Evolutionary conservation across 1,284 basidiomycete genomes (phyloP).

Genomic region (Meripilus lineatus): DNA sequence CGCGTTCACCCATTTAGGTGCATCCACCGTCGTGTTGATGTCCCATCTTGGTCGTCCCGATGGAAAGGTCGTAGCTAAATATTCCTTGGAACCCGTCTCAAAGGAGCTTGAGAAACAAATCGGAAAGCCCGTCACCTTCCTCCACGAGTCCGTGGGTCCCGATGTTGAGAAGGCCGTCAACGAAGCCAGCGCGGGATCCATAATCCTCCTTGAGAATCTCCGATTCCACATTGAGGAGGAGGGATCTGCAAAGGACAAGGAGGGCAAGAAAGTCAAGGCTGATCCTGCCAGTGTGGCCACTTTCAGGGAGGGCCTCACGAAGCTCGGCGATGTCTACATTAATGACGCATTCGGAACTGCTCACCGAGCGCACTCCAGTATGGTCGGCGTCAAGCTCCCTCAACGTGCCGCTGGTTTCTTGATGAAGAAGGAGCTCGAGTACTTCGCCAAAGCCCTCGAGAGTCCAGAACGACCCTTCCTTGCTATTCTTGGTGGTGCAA

Average conservation of each 20-base stretch:
- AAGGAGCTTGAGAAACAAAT: constrained; percentile 72
- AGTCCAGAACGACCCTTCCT: constrained; percentile 94
- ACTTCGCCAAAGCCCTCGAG: constrained; percentile 97
- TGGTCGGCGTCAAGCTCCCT: constrained; percentile 95
- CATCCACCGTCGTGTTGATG: constrained; percentile 88
- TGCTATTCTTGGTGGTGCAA: constrained; percentile 97
- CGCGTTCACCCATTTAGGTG: constrained; percentile 46
- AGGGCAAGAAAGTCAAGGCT: constrained; percentile 91
- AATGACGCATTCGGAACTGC: constrained; percentile 99
- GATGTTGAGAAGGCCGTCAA: constrained; percentile 81
- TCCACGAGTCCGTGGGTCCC: constrained; percentile 83
- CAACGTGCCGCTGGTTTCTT: constrained; percentile 94
- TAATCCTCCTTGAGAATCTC: constrained; percentile 96
- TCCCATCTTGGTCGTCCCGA: constrained; percentile 98
- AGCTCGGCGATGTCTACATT: constrained; percentile 94
- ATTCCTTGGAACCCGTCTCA: constrained; percentile 88
- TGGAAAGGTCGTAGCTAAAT: constrained; percentile 86
- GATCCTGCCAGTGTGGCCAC: constrained; percentile 77
- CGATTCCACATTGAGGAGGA: constrained; percentile 99
- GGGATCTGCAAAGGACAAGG: constrained; percentile 89
- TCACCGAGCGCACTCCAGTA: constrained; percentile 96
- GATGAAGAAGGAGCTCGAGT: constrained; percentile 99
- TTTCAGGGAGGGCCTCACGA: constrained; percentile 87
- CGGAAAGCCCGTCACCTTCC: constrained; percentile 72
- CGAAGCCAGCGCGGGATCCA: constrained; percentile 66